Evolutionary conservation across 2,329 filamentous ascomycete species (phyloP), one percentile per base, ranked within the genome.

Genomic region (Colletotrichum phormii): DNA sequence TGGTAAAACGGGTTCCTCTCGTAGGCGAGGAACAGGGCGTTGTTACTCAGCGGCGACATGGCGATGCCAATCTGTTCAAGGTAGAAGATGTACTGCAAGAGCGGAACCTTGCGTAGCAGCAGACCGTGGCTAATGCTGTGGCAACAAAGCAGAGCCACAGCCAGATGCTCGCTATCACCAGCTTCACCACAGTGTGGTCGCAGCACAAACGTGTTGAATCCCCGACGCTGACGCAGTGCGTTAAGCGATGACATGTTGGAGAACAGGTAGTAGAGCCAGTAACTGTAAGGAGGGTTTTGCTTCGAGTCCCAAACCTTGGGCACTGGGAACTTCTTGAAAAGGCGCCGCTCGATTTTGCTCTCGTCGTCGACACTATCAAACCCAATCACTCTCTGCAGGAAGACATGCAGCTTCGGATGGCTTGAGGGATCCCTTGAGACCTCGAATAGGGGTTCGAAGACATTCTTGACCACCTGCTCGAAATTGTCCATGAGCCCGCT

Each of bases 31-130:
- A 99, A 99, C 37, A 99, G 85, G 0, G 97, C 97, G 78, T 99
- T 99, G 86, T 99, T 99, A 82, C 95, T 98, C 58, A 99, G 88
- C 2, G 97, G 97, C n/a, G 96, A 98, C 97, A 99, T 99, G 74
- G 97, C 97, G 75, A 99, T 97, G 71, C 97, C 97, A 75, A 99
- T 98, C 80, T 98, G 96, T 80, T 99, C 95, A 24, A 99, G 90
- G 79, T 99, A 99, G 85, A 98, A 99, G 63, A 98, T 91, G 82
- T 99, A 99, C 82, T 99, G 97, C 67, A 99, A 85, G 73, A 99
- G 85, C 2, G 97, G 97, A 3, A 98, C 95, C 81, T 99, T 99
- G 75, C 97, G 93, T 51, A 99, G 89, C 67, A 98, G 85, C 67
- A 99, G 89, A 24, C 97, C 97, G 80, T 99, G 97, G 78, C 95